A percentile compares a stretch with the other conserved stretches of the same genome.
Evolutionary conservation across 2,329 filamentous ascomycete species (phyloP).

Genomic region (Cercospora janseana): DNA sequence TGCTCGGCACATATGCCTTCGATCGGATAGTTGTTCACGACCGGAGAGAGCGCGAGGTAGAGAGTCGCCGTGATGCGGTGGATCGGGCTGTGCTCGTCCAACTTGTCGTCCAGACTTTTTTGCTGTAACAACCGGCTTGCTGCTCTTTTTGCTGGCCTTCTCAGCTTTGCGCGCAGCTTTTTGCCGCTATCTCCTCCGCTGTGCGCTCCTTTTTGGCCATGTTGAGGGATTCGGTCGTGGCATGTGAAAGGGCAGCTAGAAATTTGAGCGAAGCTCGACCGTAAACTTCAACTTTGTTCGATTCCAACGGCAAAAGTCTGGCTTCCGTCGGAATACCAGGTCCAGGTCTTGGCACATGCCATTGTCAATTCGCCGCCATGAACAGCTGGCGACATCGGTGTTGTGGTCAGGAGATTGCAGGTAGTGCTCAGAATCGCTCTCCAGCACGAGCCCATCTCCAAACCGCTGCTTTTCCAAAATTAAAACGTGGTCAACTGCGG

Average conservation of each 20-base stretch:
- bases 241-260: conserved; percentile 10
- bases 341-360: not conserved
- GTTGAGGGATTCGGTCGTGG: not conserved
- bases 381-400: not conserved
- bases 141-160: conserved; percentile 7
- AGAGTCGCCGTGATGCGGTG: conserved; percentile 76
- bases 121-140: not conserved
- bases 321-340: not conserved
- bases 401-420: too few relatives aligned
- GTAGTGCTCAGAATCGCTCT: too few relatives aligned
- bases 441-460: too few relatives aligned
- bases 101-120: conserved; percentile 7
- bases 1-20: conserved; percentile 71
- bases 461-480: too few relatives aligned
- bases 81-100: conserved; percentile 60
- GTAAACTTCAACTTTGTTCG: too few relatives aligned
- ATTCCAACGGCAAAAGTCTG: conserved; percentile 7
- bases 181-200: conserved; percentile 14
- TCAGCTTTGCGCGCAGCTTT: conserved; percentile 17
- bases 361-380: conserved; percentile 3
- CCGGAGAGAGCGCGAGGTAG: conserved; percentile 71
- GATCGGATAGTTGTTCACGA: conserved; percentile 66
- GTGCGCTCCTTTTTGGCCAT: conserved; percentile 17
- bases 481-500: too few relatives aligned
- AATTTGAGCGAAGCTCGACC: conserved; percentile 11